phyloP scores from a whole-genome alignment of 805 yeast species.

The Metschnikowia drakensbergensis region DNA sequence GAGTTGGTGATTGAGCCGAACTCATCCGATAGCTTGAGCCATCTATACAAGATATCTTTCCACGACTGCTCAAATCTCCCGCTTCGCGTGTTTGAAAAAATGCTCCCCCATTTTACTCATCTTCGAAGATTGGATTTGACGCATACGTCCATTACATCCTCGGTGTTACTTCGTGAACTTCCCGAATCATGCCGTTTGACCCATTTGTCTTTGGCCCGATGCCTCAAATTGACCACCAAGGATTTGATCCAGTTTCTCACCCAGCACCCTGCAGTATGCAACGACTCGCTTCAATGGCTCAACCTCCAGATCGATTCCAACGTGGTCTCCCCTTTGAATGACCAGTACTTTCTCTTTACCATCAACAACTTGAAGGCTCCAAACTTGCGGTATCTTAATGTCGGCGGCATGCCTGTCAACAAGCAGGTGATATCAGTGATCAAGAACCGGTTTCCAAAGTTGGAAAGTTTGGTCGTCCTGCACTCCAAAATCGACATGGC shows the following conservation, averaged over 20 bases:
- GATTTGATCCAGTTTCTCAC: constrained; percentile 67
- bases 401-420: constrained; percentile 63
- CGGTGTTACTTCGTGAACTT: constrained; percentile 48
- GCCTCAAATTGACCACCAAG: constrained; percentile 64
- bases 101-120: constrained; percentile 54
- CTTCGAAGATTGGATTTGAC: constrained; percentile 71
- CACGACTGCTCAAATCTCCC: constrained; percentile 86
- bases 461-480: constrained; percentile 43
- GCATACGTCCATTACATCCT: constrained; percentile 72
- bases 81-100: constrained; percentile 47
- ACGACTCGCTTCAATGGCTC: constrained; percentile 57
- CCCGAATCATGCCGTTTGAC: constrained; percentile 60
- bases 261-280: constrained; percentile 60
- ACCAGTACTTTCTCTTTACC: constrained; percentile 44
- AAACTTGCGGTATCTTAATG: constrained; percentile 48
- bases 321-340: constrained; percentile 55
- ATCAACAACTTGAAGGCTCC: constrained; percentile 44
- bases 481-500: constrained; percentile 36
- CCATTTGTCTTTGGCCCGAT: constrained; percentile 59
- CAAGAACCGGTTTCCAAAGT: constrained; percentile 33
- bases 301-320: constrained; percentile 61
- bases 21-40: constrained; percentile 6
- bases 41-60: constrained; percentile 55
- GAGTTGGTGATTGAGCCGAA: constrained; percentile 26
- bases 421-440: constrained; percentile 35